Evolutionary conservation across 148 eudicot species (phyloP), one percentile per base, ranked within the genome.

Genomic region (Cornus controversa): DNA sequence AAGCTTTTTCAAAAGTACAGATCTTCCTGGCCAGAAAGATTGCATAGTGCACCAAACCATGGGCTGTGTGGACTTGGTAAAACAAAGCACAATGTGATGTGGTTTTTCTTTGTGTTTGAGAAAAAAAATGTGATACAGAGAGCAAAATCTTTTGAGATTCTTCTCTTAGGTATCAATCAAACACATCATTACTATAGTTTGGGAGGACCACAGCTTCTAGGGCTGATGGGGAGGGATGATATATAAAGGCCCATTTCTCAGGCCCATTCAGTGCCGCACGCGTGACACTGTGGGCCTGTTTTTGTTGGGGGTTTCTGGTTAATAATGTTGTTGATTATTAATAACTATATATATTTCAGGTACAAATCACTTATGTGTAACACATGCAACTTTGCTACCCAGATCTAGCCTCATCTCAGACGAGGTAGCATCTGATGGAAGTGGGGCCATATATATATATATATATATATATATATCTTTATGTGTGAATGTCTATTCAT

Each of bases 131-230:
- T 40, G 45, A 40, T 2, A n/a, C n/a, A n/a, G 10, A 6, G 45
- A 20, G 57, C 57, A 50, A 50, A 50, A 50, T 50, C 57, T 50
- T 50, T 16, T 37, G 36, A 69, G 53, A 40, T 34, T 34, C 53
- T 42, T 76, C 36, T 66, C 24, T 76, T 47, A 62, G 78, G 68
- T 74, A 58, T 62, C 67, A 58, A 58, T 62, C 67, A 58, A 73
- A 60, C 60, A 25, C 78, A 75, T 66, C 40, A 75, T 66, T 75
- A 42, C 42, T 66, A 34, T 15, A n/a, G 29, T 63, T 54, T 7
- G 50, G 68, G n/a, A 36, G 72, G 79, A 76, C 79, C 79, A 67
- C 79, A n/a, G 14, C 31, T 76, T 67, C 50, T 76, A 42, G 78
- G 67, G 53, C 78, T 67, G 45, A n/a, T n/a, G n/a, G n/a, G n/a